Base-by-base conservation (phyloP, 2,329 filamentous ascomycete genomes). In the Diplodia scrobiculata region DNA sequence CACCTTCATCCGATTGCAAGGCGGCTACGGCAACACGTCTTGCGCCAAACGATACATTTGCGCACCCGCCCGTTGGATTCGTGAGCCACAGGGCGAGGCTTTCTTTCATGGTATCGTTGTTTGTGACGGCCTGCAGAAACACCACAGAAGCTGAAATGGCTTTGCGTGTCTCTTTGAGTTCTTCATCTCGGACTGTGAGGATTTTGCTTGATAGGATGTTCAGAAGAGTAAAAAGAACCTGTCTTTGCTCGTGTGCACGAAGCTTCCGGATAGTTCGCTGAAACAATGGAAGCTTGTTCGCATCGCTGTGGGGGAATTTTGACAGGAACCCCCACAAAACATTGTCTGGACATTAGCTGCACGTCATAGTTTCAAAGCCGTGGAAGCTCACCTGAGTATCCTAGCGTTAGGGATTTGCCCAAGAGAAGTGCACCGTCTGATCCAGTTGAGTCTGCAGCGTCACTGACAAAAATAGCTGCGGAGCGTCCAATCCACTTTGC, bases 401-500 rank as follows among this genome's bases (percentile, higher is more conserved):
- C 91, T 34, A 97, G 76, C 34, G 84, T 88, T 67, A 94, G 79
- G 1, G 86, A 82, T 68, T 89, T 88, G 3, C 85, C 80, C 21
- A 81, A 77, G 6, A 88, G 70, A 53, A 82, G 80, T 48, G 79
- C 76, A 6, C 70, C 67, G 9, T 69, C 66, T 53, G 36, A 17
- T 41, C 36, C 36, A 41, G 19, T 19, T 21, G 38, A 19, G 14
- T n/a, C 19, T 14, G 41, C 13, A 4, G n/a, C n/a, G 7, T 66
- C 5, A 74, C 51, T 80, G 77, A 88, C 75, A 71, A 84, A 76
- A 19, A 73, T 68, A 38, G 76, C 80, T 59, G 95, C 81, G 73
- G 88, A 91, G 14, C 76, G 77, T 1, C 87, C 89, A 47, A 97
- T 76, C 92, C 92, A 97, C 34, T 78, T 77, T 13, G 86, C 84